Conservation (phyloP, 495 filamentous ascomycete genomes). For the Hyphodiscus hymeniophilus region DNA sequence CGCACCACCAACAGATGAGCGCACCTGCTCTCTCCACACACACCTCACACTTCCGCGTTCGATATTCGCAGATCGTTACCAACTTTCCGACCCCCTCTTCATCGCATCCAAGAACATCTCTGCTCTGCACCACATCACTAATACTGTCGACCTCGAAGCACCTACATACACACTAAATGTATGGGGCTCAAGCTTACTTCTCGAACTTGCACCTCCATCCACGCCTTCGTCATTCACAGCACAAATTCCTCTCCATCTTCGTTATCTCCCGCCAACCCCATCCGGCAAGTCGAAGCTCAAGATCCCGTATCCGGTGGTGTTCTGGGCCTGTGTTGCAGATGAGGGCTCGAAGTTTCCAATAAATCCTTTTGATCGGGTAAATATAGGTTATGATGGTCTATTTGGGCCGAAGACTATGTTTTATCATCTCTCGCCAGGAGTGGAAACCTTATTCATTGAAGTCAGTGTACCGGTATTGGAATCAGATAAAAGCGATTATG, state of each 20-base stretch:
- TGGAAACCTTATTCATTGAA: slow-evolving; percentile 43
- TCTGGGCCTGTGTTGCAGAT: slow-evolving; percentile 83
- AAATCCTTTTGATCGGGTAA: slow-evolving; percentile 78
- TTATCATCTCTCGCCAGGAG: slow-evolving; percentile 65
- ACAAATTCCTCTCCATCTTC: slow-evolving; percentile 78
- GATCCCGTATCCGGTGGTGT: slow-evolving; percentile 70
- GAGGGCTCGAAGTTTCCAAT: slow-evolving; percentile 64
- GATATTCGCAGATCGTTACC: slow-evolving; percentile 84
- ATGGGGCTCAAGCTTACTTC: slow-evolving; percentile 76
- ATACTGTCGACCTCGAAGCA: slow-evolving; percentile 87
- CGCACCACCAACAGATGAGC: slow-evolving; percentile 30
- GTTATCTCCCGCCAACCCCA: slow-evolving; percentile 56
- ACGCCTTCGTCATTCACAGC: slow-evolving; percentile 47
- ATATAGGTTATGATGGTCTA: slow-evolving; percentile 79
- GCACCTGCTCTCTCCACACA: slow-evolving; percentile 63
- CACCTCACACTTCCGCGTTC: slow-evolving; percentile 80
- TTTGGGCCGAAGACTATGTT: slow-evolving; percentile 79
- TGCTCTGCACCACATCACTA: slow-evolving; percentile 56
- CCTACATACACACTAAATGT: slow-evolving; percentile 67
- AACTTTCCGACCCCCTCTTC: slow-evolving; percentile 65
- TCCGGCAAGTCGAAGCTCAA: slow-evolving; percentile 39
- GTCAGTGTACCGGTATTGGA: slow-evolving; percentile 73
- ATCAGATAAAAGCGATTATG: slow-evolving; percentile 43
- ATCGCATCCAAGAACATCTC: slow-evolving; percentile 67
- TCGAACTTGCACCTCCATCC: slow-evolving; percentile 59